Conservation (phyloP, 306 rosid species). For the Cucumis hystrix region DNA sequence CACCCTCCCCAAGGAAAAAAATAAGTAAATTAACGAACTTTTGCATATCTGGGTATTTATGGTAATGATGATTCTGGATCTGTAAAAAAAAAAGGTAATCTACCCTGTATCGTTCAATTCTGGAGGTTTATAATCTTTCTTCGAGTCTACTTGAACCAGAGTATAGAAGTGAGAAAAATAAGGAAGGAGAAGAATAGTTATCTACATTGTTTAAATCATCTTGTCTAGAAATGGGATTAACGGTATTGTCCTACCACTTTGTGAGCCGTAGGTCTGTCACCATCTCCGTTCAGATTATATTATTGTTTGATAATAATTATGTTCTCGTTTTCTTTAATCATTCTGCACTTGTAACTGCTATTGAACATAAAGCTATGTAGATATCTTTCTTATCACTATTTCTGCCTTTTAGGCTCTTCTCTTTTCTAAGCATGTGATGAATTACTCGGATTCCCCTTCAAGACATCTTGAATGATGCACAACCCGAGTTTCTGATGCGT, state of each 20-base stretch:
- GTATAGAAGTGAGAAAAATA: no score
- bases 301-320: neutral
- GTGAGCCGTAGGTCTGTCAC: neutral
- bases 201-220: neutral
- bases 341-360: neutral
- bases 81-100: neutral
- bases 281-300: neutral
- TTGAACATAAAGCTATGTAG: neutral
- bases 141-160: neutral
- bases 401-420: neutral
- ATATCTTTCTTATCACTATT: neutral
- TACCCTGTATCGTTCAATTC: neutral
- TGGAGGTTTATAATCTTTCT: neutral
- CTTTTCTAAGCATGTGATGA: constrained; percentile 18
- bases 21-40: no score
- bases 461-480: constrained; percentile 31
- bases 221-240: neutral
- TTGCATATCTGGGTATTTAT: neutral
- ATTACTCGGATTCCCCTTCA: constrained; percentile 44
- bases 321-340: neutral
- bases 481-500: constrained; percentile 55
- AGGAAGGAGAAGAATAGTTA: neutral
- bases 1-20: no score
- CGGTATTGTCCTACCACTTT: neutral
- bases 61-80: neutral